These are phyloP conservation scores for Lecanicillium sp. DNA, from an alignment of 2,329 filamentous ascomycete genomes.

Conservation along the genomic window DNA sequence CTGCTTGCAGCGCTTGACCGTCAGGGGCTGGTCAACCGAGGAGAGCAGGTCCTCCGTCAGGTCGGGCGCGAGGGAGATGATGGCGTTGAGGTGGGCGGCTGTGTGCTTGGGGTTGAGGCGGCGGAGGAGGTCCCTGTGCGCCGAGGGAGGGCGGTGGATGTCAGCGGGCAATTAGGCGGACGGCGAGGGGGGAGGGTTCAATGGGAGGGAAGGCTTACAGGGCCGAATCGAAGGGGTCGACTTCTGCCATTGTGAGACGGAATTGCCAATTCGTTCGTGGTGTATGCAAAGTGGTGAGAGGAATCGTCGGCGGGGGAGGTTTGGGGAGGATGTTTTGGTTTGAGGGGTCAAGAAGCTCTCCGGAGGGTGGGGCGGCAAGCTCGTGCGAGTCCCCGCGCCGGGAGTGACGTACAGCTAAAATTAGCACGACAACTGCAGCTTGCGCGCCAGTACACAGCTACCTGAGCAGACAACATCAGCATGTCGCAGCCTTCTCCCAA, in stretches of 20 bases:
- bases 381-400: not conserved
- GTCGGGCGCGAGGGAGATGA: slow-evolving; percentile 82
- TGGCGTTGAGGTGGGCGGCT: slow-evolving; percentile 76
- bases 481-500: too few relatives aligned
- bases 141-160: slow-evolving; percentile 6
- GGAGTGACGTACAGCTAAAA: slow-evolving; percentile 3
- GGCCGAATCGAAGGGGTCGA: slow-evolving; percentile 68
- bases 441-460: not conserved
- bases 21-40: slow-evolving; percentile 92
- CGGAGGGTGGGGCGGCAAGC: slow-evolving; percentile 4
- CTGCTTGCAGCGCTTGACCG: slow-evolving; percentile 77
- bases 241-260: slow-evolving; percentile 43
- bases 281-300: too few relatives aligned
- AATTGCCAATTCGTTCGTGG: too few relatives aligned
- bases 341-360: slow-evolving; percentile 4
- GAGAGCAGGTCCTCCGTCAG: slow-evolving; percentile 97
- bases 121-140: slow-evolving; percentile 89
- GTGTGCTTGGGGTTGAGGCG: slow-evolving; percentile 95
- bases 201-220: slow-evolving; percentile 48
- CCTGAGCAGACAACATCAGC: too few relatives aligned
- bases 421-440: not conserved
- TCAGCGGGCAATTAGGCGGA: not conserved
- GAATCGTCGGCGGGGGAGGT: too few relatives aligned
- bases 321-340: slow-evolving; percentile 7
- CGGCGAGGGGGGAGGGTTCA: slow-evolving; percentile 4